phyloP scores from a whole-genome alignment of 2,329 filamentous ascomycete genomes.

The Colletotrichum sp. region DNA sequence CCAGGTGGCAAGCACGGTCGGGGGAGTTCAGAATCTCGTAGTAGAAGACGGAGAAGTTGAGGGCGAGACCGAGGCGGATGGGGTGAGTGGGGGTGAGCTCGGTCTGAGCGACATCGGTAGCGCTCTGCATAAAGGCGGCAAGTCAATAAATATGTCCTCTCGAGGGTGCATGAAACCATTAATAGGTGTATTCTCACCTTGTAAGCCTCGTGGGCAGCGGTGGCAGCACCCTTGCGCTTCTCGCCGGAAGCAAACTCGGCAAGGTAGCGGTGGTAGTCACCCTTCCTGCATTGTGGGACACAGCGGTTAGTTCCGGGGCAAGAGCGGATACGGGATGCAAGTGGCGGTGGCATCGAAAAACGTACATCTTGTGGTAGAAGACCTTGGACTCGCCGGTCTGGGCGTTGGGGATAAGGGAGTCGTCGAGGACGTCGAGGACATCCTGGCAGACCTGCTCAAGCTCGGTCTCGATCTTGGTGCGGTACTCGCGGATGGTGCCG shows the following conservation, averaged over 20 bases:
- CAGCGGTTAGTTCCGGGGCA: slow-evolving; percentile 5
- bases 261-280: slow-evolving; percentile 95
- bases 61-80: slow-evolving; percentile 94
- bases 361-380: slow-evolving; percentile 99
- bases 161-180: background rate
- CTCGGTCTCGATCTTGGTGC: slow-evolving; percentile 97
- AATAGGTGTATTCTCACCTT: slow-evolving; percentile 69
- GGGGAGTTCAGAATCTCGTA: slow-evolving; percentile 99
- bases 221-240: slow-evolving; percentile 88
- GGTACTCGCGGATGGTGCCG: slow-evolving; percentile 92
- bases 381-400: slow-evolving; percentile 98
- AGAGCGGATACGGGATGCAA: background rate
- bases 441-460: slow-evolving; percentile 98
- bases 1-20: slow-evolving; percentile 95
- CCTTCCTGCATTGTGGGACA: slow-evolving; percentile 71
- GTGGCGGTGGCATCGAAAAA: slow-evolving; percentile 29
- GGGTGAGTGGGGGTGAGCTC: slow-evolving; percentile 97
- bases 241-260: slow-evolving; percentile 93
- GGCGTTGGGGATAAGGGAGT: slow-evolving; percentile 93
- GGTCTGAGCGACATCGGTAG: slow-evolving; percentile 97
- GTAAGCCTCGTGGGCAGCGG: slow-evolving; percentile 92
- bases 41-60: slow-evolving; percentile 99
- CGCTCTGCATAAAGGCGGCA: slow-evolving; percentile 64
- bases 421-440: slow-evolving; percentile 92
- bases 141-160: background rate